Evolutionary conservation across 495 filamentous ascomycete species (phyloP).

Genomic region (Lepidopterella palustris): DNA sequence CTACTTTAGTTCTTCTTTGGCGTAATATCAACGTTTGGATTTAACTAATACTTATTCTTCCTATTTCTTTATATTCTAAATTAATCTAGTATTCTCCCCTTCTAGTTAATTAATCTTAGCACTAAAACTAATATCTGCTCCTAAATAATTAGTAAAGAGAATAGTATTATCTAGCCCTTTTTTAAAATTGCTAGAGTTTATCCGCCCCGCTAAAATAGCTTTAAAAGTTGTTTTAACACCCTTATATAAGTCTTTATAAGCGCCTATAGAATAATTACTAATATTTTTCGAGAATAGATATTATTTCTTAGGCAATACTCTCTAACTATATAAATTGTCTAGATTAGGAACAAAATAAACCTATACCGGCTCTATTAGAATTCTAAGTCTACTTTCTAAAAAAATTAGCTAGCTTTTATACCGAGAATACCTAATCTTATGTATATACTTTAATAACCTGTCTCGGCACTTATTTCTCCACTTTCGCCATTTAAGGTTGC

Average conservation of each 20-base stretch:
- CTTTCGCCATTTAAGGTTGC: not conserved
- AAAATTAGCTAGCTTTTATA: not conserved
- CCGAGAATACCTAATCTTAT: not conserved
- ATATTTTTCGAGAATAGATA: not conserved
- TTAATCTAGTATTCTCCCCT: not conserved
- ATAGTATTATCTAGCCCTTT: not conserved
- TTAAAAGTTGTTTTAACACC: not conserved
- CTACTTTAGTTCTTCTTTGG: too few relatives aligned
- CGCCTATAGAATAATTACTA: not conserved
- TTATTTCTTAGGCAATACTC: not conserved
- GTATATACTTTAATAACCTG: not conserved
- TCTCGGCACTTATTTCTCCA: not conserved
- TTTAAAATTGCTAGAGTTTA: not conserved
- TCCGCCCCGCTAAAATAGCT: not conserved
- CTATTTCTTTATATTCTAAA: not conserved
- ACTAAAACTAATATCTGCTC: not conserved
- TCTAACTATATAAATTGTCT: not conserved
- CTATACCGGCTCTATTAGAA: not conserved
- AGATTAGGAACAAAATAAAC: not conserved
- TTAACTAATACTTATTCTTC: not conserved
- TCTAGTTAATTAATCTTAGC: not conserved
- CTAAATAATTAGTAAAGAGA: too few relatives aligned
- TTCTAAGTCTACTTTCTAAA: not conserved
- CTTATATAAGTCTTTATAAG: not conserved
- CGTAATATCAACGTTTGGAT: too few relatives aligned